These are phyloP conservation scores for Ophiostoma sp. DNA, from an alignment of 2,329 filamentous ascomycete species.

Conservation along the genomic window DNA sequence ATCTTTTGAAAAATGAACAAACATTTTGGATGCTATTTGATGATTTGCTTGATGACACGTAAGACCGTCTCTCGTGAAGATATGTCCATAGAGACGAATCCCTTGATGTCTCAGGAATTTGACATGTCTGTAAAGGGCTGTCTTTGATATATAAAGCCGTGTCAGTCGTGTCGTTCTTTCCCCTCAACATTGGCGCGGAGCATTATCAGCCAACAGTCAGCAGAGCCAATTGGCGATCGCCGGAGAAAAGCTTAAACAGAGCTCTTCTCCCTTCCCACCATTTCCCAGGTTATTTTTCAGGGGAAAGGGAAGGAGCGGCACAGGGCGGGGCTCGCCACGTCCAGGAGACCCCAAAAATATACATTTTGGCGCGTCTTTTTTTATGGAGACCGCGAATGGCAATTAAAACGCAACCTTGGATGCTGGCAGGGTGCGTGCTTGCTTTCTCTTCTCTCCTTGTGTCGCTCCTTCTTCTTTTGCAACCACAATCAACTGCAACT, in stretches of 20 bases:
- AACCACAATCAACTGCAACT: background rate
- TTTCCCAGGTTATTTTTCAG: background rate
- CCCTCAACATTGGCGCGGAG: background rate
- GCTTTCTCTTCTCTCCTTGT: background rate
- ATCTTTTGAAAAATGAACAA: constrained; percentile 2
- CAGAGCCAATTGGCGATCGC: background rate
- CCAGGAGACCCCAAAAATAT: constrained; percentile 2
- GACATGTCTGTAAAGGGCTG: background rate
- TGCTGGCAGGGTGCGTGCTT: background rate
- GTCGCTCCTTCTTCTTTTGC: background rate
- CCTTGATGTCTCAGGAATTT: background rate
- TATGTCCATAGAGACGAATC: background rate
- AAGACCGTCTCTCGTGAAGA: too few species aligned
- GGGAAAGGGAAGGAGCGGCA: constrained; percentile 12
- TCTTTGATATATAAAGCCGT: background rate
- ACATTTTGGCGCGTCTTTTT: constrained; percentile 9
- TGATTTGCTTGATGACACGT: background rate
- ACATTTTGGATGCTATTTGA: constrained; percentile 8
- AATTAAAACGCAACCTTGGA: background rate
- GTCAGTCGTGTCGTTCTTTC: background rate
- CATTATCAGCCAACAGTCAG: background rate
- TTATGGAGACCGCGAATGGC: background rate
- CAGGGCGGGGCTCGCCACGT: background rate
- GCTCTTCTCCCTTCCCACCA: background rate
- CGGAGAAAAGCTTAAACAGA: constrained; percentile 14